phyloP scores from a whole-genome alignment of 2,329 filamentous ascomycete genomes.

The Claviceps humidiphila region DNA sequence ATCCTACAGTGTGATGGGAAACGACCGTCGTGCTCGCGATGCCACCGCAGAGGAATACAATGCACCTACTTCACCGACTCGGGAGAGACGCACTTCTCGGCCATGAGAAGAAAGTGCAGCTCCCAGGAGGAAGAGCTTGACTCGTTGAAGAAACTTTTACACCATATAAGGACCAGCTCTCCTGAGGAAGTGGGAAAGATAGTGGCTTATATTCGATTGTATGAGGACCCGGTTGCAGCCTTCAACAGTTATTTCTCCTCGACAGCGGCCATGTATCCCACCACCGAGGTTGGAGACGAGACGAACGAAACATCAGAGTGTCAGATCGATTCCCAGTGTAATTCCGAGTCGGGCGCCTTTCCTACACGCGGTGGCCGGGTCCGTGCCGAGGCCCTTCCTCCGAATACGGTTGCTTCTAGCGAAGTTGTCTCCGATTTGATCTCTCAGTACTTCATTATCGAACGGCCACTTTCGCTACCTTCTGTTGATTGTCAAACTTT shows the following conservation, averaged over 20 bases:
- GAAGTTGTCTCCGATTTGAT: not conserved
- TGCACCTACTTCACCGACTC: conserved; percentile 1
- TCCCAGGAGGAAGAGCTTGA: conserved; percentile 1
- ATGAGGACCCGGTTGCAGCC: not conserved
- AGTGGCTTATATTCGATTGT: not conserved
- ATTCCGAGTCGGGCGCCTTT: not conserved
- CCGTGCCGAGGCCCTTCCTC: not conserved
- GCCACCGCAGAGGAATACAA: not conserved
- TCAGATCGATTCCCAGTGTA: not conserved
- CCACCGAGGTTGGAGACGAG: not conserved
- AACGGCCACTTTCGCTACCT: not conserved
- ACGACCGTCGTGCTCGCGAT: conserved; percentile 3
- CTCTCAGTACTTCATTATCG: not conserved
- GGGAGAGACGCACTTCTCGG: conserved; percentile 2
- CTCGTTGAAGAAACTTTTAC: not conserved
- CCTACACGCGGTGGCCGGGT: not conserved
- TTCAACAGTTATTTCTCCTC: not conserved
- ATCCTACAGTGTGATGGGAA: conserved; percentile 1
- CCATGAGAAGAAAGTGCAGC: conserved; percentile 2
- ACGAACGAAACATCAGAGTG: not conserved
- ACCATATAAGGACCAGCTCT: not conserved
- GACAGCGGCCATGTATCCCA: not conserved
- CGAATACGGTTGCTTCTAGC: not conserved
- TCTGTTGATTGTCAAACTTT: not conserved
- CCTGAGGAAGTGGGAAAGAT: not conserved